Conservation (phyloP, 1,284 basidiomycete species). For the Vanrija humicola region DNA sequence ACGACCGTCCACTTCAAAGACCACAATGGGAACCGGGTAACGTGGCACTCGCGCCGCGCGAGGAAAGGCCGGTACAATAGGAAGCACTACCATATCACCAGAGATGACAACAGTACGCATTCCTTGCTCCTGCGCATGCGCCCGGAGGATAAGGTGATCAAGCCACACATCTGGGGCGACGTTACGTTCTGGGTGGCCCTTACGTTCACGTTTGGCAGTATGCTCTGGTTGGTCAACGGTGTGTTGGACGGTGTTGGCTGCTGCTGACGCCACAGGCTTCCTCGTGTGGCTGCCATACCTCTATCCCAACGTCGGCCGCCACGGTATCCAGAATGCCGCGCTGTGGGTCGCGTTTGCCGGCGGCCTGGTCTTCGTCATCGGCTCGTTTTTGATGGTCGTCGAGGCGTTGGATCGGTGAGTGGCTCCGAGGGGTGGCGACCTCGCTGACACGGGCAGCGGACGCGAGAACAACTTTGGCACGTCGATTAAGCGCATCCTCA, state of each 20-base stretch:
- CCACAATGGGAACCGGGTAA: background rate
- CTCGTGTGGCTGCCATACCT: constrained; percentile 55
- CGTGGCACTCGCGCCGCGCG: constrained; percentile 7
- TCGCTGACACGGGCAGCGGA: constrained; percentile 9
- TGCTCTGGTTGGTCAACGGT: constrained; percentile 59
- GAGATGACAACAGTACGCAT: background rate
- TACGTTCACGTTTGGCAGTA: constrained; percentile 50
- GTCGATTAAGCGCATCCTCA: constrained; percentile 25
- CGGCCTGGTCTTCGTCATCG: constrained; percentile 57
- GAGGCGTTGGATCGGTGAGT: constrained; percentile 52
- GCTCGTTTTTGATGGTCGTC: constrained; percentile 53
- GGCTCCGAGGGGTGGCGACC: too few species aligned
- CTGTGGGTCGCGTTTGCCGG: constrained; percentile 54
- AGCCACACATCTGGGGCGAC: constrained; percentile 28
- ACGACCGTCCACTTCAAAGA: background rate
- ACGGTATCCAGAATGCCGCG: constrained; percentile 34
- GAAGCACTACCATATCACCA: background rate
- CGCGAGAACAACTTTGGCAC: constrained; percentile 33
- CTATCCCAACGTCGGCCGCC: constrained; percentile 33
- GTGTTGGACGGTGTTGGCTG: background rate
- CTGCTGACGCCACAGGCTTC: constrained; percentile 44
- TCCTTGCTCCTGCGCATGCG: background rate
- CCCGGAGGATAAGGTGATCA: constrained; percentile 17
- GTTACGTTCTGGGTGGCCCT: constrained; percentile 37
- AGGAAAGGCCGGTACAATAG: background rate